Percentiles rank a stretch among this genome's conserved stretches.
Conservation (phyloP, 768 basidiomycete genomes). For the Kwoniella sp. region DNA sequence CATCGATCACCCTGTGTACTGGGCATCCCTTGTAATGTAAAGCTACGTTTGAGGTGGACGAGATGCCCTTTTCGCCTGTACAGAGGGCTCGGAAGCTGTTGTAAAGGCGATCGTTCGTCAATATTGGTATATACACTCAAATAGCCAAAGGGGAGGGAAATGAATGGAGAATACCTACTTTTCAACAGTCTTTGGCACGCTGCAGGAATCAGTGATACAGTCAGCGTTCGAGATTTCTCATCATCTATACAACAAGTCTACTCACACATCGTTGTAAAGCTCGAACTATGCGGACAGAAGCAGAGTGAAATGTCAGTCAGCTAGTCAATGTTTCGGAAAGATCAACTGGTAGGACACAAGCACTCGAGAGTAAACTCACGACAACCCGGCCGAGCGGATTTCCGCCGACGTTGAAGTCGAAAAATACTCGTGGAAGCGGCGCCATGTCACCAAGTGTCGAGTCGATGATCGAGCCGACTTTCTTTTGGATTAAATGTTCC, state of each 20-base stretch:
- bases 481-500: no score
- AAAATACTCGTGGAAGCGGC: slow-evolving; percentile 31
- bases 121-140: no score
- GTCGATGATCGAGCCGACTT: no score
- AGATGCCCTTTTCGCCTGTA: slow-evolving; percentile 81
- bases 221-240: neutral
- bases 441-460: neutral
- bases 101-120: slow-evolving; percentile 72
- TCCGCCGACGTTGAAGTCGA: slow-evolving; percentile 76
- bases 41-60: slow-evolving; percentile 65
- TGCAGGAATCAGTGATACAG: slow-evolving; percentile 19
- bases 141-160: neutral
- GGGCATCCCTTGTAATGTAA: slow-evolving; percentile 80
- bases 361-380: slow-evolving; percentile 33
- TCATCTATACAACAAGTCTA: neutral
- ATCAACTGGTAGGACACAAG: neutral
- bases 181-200: slow-evolving; percentile 70
- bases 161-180: slow-evolving; percentile 63
- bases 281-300: slow-evolving; percentile 58
- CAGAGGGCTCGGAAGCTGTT: slow-evolving; percentile 81
- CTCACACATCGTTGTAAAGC: slow-evolving; percentile 65
- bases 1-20: slow-evolving; percentile 73
- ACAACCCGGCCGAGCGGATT: slow-evolving; percentile 51
- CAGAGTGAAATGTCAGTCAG: neutral
- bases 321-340: neutral